Conservation (phyloP, 257 asterid species). For the Anisodus acutangulus region DNA sequence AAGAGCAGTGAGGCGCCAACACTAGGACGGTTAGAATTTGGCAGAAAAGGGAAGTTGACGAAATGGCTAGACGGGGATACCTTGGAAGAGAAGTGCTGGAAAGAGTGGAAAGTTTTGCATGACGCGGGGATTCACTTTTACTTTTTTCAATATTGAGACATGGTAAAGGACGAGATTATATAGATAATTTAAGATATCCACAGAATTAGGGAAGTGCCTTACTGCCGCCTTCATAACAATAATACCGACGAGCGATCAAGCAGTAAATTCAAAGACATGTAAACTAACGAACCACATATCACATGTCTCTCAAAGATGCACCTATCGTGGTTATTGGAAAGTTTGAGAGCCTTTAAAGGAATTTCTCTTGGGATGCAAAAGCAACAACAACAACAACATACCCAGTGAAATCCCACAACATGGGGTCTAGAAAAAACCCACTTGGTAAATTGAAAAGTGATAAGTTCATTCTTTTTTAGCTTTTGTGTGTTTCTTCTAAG, state of each 20-base stretch:
- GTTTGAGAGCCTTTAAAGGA: too few relatives aligned
- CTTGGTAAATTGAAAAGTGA: too few relatives aligned
- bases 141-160: not conserved
- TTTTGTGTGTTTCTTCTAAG: too few relatives aligned
- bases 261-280: not conserved
- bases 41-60: not conserved
- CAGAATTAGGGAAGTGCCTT: not conserved
- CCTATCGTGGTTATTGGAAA: too few relatives aligned
- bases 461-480: too few relatives aligned
- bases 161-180: not conserved
- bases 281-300: too few relatives aligned
- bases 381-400: too few relatives aligned
- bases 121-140: not conserved
- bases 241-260: not conserved
- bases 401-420: too few relatives aligned
- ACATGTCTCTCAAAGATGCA: too few relatives aligned
- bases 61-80: constrained; percentile 3
- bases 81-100: constrained; percentile 4
- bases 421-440: too few relatives aligned
- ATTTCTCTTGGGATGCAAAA: too few relatives aligned
- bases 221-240: not conserved
- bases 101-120: not conserved
- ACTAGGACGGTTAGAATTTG: not conserved
- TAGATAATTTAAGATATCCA: too few relatives aligned
- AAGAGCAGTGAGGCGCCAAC: not conserved